phyloP scores from a whole-genome alignment of 1,284 basidiomycete species.

The Naganishia cerealis region DNA sequence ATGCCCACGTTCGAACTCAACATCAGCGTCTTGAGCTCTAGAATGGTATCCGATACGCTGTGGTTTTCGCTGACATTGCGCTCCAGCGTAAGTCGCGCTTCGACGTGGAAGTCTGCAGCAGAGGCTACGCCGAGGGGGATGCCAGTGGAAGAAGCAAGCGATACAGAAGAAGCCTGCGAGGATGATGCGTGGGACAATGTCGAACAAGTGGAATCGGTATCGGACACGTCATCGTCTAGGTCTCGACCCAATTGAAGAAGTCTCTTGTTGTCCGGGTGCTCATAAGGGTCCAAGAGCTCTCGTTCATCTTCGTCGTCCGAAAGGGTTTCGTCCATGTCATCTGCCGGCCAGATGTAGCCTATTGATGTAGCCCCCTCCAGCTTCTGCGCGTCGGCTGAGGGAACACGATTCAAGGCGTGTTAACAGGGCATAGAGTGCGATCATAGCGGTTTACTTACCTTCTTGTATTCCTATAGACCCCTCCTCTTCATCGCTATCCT shows the following conservation, averaged over 20 bases:
- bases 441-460: slow-evolving; percentile 11
- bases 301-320: slow-evolving; percentile 47
- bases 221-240: slow-evolving; percentile 38
- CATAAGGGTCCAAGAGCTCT: slow-evolving; percentile 53
- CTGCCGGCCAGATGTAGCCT: slow-evolving; percentile 55
- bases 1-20: slow-evolving; percentile 53
- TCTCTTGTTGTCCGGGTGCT: slow-evolving; percentile 49
- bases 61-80: slow-evolving; percentile 53
- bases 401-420: too few species aligned
- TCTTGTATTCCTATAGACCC: slow-evolving; percentile 39
- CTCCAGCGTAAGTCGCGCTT: slow-evolving; percentile 46
- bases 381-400: slow-evolving; percentile 24
- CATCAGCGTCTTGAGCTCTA: slow-evolving; percentile 52
- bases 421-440: not conserved
- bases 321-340: slow-evolving; percentile 45
- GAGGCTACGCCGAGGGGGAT: slow-evolving; percentile 42
- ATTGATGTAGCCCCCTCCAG: slow-evolving; percentile 39
- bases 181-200: slow-evolving; percentile 52
- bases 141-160: slow-evolving; percentile 35
- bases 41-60: slow-evolving; percentile 47
- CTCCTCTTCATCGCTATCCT: slow-evolving; percentile 53
- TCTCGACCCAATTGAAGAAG: slow-evolving; percentile 49
- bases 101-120: slow-evolving; percentile 42
- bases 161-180: slow-evolving; percentile 40
- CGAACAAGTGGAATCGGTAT: slow-evolving; percentile 45